These are phyloP conservation scores for Phytophthora lateralis DNA, from an alignment of 352 stramenopile species.

Conservation along the genomic window DNA sequence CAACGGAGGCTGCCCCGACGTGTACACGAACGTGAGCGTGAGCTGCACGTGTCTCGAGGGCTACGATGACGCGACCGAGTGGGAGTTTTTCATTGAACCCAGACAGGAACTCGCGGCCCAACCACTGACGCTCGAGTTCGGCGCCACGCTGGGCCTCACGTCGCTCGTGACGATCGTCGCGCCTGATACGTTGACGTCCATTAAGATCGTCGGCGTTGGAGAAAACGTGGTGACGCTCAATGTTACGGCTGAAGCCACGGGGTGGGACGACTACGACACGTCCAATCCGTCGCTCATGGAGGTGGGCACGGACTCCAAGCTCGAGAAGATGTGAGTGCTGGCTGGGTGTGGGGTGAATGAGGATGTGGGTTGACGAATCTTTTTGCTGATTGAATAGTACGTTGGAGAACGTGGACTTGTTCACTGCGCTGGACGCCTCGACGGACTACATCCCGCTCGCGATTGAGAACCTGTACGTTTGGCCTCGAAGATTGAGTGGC, in stretches of 20 bases:
- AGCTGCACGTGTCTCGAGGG: constrained; percentile 64
- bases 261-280: constrained; percentile 44
- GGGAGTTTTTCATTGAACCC: constrained; percentile 47
- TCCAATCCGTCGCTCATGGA: constrained; percentile 44
- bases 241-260: constrained; percentile 47
- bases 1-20: constrained; percentile 51
- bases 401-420: constrained; percentile 51
- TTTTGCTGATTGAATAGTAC: constrained; percentile 22
- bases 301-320: constrained; percentile 36
- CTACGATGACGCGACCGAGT: constrained; percentile 44
- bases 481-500: not conserved
- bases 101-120: constrained; percentile 29
- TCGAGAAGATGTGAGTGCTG: constrained; percentile 43
- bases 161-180: constrained; percentile 57
- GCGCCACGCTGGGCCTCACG: constrained; percentile 43
- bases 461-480: constrained; percentile 47
- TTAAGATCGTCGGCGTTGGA: constrained; percentile 43
- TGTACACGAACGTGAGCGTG: constrained; percentile 50
- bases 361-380: not conserved
- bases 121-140: constrained; percentile 42
- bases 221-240: constrained; percentile 36
- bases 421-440: constrained; percentile 34
- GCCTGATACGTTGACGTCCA: constrained; percentile 34
- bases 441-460: constrained; percentile 52
- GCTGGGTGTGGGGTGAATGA: not conserved